Percentiles rank a stretch among this genome's conserved stretches.
These are phyloP conservation scores for Penicillium nucicola DNA, from an alignment of 495 filamentous ascomycete genomes.

Conservation along the genomic window DNA sequence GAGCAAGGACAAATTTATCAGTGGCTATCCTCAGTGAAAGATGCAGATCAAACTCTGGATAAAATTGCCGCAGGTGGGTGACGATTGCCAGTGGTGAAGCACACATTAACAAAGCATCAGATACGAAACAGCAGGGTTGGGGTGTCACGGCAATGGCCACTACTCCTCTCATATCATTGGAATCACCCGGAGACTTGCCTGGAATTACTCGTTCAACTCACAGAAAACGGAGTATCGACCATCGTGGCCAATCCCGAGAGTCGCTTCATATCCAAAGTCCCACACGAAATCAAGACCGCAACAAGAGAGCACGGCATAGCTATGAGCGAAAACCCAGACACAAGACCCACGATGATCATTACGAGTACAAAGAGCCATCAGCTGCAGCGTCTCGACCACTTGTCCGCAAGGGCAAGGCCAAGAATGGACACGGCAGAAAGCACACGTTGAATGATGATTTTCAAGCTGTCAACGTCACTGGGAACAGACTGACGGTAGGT, in stretches of 20 bases:
- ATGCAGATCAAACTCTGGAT: not conserved
- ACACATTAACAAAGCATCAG: not conserved
- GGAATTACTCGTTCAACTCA: not conserved
- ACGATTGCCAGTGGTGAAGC: not conserved
- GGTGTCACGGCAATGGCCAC: not conserved
- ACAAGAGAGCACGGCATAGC: not conserved
- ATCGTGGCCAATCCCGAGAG: not conserved
- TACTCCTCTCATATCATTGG: not conserved
- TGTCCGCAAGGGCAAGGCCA: conserved; percentile 35
- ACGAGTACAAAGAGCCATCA: conserved; percentile 36
- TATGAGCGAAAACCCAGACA: conserved; percentile 60
- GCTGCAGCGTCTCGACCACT: conserved; percentile 19
- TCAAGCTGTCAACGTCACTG: conserved; percentile 58
- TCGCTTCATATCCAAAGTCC: not conserved
- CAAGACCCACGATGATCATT: conserved; percentile 59
- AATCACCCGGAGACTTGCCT: not conserved
- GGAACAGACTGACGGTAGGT: conserved; percentile 61
- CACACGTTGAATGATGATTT: conserved; percentile 60
- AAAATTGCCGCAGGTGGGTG: not conserved
- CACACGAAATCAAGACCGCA: not conserved
- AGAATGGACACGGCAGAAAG: conserved; percentile 32
- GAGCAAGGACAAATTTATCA: not conserved
- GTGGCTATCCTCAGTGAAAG: conserved; percentile 1
- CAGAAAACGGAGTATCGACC: conserved; percentile 1
- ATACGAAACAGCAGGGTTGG: not conserved